These are phyloP conservation scores for Thraustochytrium sp. DNA, from an alignment of 352 stramenopile species.

Conservation along the genomic window DNA sequence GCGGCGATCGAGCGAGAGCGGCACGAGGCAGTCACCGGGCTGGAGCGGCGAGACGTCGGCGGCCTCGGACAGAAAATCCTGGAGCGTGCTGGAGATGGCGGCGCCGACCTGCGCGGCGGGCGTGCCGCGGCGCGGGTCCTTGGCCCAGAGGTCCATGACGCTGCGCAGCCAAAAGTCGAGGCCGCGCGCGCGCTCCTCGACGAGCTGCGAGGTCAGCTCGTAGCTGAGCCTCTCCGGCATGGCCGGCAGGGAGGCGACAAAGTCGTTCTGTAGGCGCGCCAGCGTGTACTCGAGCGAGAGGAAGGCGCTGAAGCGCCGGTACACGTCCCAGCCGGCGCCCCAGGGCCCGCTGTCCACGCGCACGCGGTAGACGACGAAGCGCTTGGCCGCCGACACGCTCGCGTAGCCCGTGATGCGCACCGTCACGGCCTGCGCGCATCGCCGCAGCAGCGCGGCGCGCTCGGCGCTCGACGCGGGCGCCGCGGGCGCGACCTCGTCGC, in stretches of 20 bases:
- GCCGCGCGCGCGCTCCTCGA: background rate
- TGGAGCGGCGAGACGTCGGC: background rate
- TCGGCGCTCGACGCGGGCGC: background rate
- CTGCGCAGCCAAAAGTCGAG: background rate
- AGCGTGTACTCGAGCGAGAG: background rate
- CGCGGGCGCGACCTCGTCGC: background rate
- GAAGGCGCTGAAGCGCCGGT: background rate
- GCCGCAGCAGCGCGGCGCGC: background rate
- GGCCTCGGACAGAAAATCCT: background rate
- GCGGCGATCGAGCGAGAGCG: background rate
- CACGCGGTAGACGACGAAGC: background rate
- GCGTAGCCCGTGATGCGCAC: background rate
- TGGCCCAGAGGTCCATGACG: background rate
- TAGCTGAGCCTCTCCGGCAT: background rate
- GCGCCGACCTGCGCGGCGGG: too few relatives aligned
- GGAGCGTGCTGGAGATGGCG: background rate
- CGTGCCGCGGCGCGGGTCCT: background rate
- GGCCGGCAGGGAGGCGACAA: background rate
- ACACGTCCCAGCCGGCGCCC: background rate
- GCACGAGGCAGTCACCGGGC: background rate
- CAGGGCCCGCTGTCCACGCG: background rate
- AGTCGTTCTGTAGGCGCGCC: background rate
- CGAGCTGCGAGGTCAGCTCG: background rate
- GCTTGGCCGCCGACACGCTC: background rate
- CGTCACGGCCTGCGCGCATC: background rate